Evolutionary conservation across 1,284 basidiomycete species (phyloP).

Genomic region (Ceraceosorus guamensis): DNA sequence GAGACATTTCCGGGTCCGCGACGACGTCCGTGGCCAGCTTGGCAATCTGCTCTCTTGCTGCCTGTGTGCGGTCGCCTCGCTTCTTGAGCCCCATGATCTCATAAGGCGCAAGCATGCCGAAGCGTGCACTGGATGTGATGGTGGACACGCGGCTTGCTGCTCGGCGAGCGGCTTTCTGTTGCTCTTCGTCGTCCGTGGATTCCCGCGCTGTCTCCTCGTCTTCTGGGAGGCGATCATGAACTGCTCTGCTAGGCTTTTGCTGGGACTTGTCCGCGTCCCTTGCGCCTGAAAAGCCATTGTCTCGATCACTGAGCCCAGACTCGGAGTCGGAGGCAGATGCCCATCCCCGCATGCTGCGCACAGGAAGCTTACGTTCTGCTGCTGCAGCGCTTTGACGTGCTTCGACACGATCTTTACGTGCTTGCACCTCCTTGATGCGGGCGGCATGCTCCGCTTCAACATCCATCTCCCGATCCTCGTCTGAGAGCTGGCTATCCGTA

Average conservation of each 20-base stretch:
- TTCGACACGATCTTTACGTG: neutral
- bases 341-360: constrained; percentile 6
- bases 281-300: constrained; percentile 9
- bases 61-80: neutral
- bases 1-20: constrained; percentile 40
- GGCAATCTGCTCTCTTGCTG: constrained; percentile 46
- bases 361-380: constrained; percentile 5
- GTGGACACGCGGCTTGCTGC: constrained; percentile 4
- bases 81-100: constrained; percentile 5
- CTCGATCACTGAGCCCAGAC: neutral
- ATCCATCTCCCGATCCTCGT: neutral
- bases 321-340: constrained; percentile 2
- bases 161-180: constrained; percentile 2
- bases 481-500: neutral
- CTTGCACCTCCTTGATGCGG: neutral
- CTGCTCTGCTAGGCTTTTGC: constrained; percentile 3
- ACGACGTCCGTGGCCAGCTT: constrained; percentile 38
- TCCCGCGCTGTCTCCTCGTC: neutral
- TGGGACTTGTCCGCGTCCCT: constrained; percentile 11
- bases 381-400: constrained; percentile 1
- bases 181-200: constrained; percentile 7
- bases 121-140: constrained; percentile 9
- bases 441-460: neutral
- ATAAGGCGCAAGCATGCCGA: constrained; percentile 11
- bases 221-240: constrained; percentile 1